Evolutionary conservation across 768 basidiomycete genomes (phyloP).

Genomic region (Tylopilus vinaceipallidus): DNA sequence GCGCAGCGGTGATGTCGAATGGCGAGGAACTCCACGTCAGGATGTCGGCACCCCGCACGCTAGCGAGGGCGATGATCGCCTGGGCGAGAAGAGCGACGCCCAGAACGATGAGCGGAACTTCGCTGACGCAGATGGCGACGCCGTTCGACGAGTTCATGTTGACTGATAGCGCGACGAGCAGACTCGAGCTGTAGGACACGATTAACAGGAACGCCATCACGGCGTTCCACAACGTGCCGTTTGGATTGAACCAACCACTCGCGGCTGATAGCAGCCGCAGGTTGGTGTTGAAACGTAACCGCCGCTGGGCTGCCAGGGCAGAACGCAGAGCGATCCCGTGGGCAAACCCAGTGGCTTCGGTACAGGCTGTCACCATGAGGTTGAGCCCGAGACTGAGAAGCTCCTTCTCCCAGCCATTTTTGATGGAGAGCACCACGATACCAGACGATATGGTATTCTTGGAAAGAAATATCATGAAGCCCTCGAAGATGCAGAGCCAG

Average conservation of each 20-base stretch:
- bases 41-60: slow-evolving; percentile 21
- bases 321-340: slow-evolving; percentile 30
- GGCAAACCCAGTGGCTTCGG: slow-evolving; percentile 29
- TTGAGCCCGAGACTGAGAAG: slow-evolving; percentile 25
- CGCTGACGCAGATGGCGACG: slow-evolving; percentile 20
- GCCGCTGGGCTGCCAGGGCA: slow-evolving; percentile 24
- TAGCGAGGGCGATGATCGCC: slow-evolving; percentile 23
- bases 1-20: slow-evolving; percentile 30
- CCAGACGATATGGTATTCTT: slow-evolving; percentile 26
- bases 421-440: slow-evolving; percentile 19
- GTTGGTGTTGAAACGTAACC: slow-evolving; percentile 29
- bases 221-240: slow-evolving; percentile 20
- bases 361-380: slow-evolving; percentile 27
- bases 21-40: slow-evolving; percentile 34
- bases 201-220: slow-evolving; percentile 29
- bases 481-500: slow-evolving; percentile 22
- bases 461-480: slow-evolving; percentile 21
- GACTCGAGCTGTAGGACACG: slow-evolving; percentile 28
- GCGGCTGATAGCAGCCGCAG: slow-evolving; percentile 28
- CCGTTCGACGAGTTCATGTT: slow-evolving; percentile 16
- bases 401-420: slow-evolving; percentile 16
- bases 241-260: slow-evolving; percentile 19
- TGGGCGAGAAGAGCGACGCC: slow-evolving; percentile 25
- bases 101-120: slow-evolving; percentile 28
- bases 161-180: slow-evolving; percentile 22